These are phyloP conservation scores for Penicillium brasilianum DNA, from an alignment of 2,329 filamentous ascomycete species.

Conservation along the genomic window DNA sequence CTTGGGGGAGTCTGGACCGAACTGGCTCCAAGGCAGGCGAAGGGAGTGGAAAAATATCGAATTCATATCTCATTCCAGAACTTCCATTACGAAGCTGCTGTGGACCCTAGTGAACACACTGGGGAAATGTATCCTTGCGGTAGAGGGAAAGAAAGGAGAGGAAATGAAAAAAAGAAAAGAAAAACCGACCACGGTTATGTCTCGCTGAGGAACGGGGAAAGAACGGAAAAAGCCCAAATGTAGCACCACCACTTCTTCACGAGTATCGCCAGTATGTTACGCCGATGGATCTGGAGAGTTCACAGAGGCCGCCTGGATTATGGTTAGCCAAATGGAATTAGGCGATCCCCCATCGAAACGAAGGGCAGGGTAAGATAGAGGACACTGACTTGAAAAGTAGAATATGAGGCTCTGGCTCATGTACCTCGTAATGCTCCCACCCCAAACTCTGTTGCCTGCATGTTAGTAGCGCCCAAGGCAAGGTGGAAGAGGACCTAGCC, in stretches of 20 bases:
- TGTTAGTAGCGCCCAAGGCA: constrained; percentile 13
- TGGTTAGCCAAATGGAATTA: constrained; percentile 27
- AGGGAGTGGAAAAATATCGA: constrained; percentile 24
- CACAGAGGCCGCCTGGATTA: constrained; percentile 69
- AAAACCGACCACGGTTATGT: constrained; percentile 16
- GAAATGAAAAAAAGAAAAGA: constrained; percentile 18
- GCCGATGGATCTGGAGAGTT: constrained; percentile 75
- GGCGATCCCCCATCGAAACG: background rate
- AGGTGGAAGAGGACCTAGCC: constrained; percentile 26
- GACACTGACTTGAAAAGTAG: constrained; percentile 90
- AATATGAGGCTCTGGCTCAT: constrained; percentile 98
- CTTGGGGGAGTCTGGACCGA: constrained; percentile 16
- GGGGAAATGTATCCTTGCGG: constrained; percentile 24
- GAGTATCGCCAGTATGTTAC: constrained; percentile 37
- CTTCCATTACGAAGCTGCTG: constrained; percentile 33
- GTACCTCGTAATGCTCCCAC: constrained; percentile 99
- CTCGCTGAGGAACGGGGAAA: constrained; percentile 12
- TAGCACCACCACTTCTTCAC: constrained; percentile 19
- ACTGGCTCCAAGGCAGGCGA: constrained; percentile 17
- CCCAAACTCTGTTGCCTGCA: constrained; percentile 75
- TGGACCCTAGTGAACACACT: constrained; percentile 31
- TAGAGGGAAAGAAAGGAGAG: constrained; percentile 10
- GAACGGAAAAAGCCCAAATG: constrained; percentile 17
- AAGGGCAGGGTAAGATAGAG: constrained; percentile 11
- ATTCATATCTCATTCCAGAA: constrained; percentile 39